These are phyloP conservation scores for Cordyceps cateniannulata DNA, from an alignment of 2,329 filamentous ascomycete species.

Conservation along the genomic window DNA sequence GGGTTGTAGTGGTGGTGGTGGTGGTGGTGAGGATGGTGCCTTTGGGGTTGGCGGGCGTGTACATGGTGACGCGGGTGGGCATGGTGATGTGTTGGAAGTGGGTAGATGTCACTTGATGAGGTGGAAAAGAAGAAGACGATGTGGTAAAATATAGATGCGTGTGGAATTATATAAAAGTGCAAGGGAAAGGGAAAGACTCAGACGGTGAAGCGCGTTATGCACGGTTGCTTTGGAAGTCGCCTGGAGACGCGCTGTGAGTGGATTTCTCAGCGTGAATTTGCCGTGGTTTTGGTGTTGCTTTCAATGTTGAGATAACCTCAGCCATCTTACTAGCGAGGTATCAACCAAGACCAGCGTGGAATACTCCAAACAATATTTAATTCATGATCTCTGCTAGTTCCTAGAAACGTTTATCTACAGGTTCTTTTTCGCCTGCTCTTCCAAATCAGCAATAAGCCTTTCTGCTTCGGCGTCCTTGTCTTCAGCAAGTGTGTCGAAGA, in stretches of 20 bases:
- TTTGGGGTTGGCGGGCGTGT: conserved; percentile 4
- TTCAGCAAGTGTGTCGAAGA: background rate
- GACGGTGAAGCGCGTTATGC: background rate
- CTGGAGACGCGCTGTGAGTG: background rate
- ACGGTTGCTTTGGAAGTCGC: conserved; percentile 1
- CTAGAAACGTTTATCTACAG: background rate
- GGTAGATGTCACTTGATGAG: background rate
- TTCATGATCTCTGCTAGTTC: too few relatives aligned
- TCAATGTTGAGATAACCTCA: background rate
- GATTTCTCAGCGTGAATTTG: conserved; percentile 13
- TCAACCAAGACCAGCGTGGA: too few relatives aligned
- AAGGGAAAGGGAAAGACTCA: background rate
- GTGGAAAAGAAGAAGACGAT: too few relatives aligned
- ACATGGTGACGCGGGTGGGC: conserved; percentile 9
- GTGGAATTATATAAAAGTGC: background rate
- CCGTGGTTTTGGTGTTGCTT: conserved; percentile 9
- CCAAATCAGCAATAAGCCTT: background rate
- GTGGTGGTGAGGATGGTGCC: conserved; percentile 3
- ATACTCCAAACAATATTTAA: too few relatives aligned
- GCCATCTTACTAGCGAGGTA: too few relatives aligned
- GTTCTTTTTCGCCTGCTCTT: background rate
- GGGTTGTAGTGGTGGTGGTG: background rate
- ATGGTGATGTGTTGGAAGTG: background rate
- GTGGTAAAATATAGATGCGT: background rate
- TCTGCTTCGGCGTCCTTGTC: background rate